These are phyloP conservation scores for Blastobotrys mokoenaii DNA, from an alignment of 805 yeast genomes.

Conservation along the genomic window DNA sequence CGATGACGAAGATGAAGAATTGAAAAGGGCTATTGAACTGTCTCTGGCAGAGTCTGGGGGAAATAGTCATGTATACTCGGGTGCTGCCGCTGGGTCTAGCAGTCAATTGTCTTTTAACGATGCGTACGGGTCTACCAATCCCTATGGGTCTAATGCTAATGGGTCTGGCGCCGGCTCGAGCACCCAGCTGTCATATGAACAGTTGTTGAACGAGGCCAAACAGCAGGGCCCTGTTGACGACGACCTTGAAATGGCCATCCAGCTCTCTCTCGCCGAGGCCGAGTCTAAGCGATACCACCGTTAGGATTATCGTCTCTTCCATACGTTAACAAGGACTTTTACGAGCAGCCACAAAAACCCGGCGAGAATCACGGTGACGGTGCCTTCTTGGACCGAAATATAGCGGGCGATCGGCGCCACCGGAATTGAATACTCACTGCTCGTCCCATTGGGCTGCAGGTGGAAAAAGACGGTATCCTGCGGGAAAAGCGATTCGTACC, in stretches of 20 bases:
- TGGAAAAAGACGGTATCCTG: slow-evolving; percentile 37
- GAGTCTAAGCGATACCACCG: no score
- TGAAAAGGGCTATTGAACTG: slow-evolving; percentile 12
- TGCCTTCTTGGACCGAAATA: slow-evolving; percentile 28
- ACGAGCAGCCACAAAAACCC: slow-evolving; percentile 30
- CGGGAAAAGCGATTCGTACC: slow-evolving; percentile 41
- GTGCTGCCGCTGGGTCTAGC: background rate
- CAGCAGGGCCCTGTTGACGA: background rate
- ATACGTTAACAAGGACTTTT: slow-evolving; percentile 9
- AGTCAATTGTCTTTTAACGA: background rate
- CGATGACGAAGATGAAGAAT: slow-evolving; percentile 7
- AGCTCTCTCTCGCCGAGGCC: slow-evolving; percentile 2
- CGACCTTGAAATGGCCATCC: slow-evolving; percentile 1
- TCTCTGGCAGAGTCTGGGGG: slow-evolving; percentile 8
- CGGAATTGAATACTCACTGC: slow-evolving; percentile 34
- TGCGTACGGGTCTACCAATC: no score
- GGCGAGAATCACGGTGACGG: slow-evolving; percentile 29
- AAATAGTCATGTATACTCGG: background rate
- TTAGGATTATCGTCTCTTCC: no score
- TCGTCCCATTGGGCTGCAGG: slow-evolving; percentile 20
- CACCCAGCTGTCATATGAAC: background rate
- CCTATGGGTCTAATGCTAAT: background rate
- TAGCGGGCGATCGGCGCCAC: slow-evolving; percentile 31
- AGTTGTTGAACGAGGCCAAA: background rate
- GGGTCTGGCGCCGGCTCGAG: background rate